Percentiles rank a stretch among this genome's conserved stretches.
Conservation (phyloP, 2,329 filamentous ascomycete genomes). For the Plectosphaerella sp. region DNA sequence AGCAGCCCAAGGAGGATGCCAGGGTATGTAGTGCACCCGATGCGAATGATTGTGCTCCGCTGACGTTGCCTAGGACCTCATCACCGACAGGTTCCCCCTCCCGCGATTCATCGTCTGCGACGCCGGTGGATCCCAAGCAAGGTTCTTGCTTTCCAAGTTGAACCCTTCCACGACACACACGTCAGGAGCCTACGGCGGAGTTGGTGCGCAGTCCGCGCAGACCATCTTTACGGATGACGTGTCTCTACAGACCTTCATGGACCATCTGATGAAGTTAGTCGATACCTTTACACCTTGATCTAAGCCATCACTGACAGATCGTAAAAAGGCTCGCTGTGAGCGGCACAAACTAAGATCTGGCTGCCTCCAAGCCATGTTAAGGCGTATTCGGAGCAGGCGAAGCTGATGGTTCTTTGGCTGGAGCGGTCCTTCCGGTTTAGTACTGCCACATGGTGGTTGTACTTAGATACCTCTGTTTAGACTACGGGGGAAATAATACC, state of each 20-base stretch:
- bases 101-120: conserved; percentile 98
- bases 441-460: too few species aligned
- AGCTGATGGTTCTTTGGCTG: neutral
- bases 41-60: conserved; percentile 8
- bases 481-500: too few species aligned
- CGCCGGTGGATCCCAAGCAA: conserved; percentile 94
- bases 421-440: neutral
- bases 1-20: conserved; percentile 94
- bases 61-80: conserved; percentile 66
- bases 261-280: conserved; percentile 96
- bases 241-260: conserved; percentile 98
- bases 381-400: neutral
- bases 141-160: conserved; percentile 93
- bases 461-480: too few species aligned
- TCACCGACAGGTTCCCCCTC: conserved; percentile 95
- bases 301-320: conserved; percentile 4
- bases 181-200: conserved; percentile 84
- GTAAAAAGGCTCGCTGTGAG: conserved; percentile 52
- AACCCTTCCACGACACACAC: conserved; percentile 98
- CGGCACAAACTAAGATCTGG: conserved; percentile 48
- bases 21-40: conserved; percentile 54
- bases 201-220: conserved; percentile 80
- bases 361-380: too few species aligned
- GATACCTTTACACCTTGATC: neutral
- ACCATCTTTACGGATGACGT: conserved; percentile 99